phyloP scores from a whole-genome alignment of 2,329 filamentous ascomycete species.

The Talaromyces sp. region DNA sequence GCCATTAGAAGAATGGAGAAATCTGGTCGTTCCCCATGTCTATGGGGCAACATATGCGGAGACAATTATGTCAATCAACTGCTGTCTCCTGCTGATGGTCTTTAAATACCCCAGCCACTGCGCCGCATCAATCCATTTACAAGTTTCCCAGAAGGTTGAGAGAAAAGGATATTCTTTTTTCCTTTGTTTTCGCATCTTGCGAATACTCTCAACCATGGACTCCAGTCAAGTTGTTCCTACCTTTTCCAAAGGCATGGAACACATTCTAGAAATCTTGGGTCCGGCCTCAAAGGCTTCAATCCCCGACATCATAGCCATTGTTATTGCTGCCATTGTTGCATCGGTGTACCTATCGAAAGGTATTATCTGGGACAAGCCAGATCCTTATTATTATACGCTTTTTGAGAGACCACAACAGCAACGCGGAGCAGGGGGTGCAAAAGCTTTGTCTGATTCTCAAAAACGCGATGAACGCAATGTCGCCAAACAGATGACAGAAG shows the following conservation, averaged over 20 bases:
- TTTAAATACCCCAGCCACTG: background rate
- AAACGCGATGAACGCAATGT: background rate
- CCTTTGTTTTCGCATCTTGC: background rate
- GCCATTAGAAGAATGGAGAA: background rate
- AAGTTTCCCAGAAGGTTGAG: background rate
- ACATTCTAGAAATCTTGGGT: background rate
- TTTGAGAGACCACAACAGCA: background rate
- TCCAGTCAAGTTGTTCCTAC: background rate
- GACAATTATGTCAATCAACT: background rate
- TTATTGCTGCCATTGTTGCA: background rate
- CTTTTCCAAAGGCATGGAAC: background rate
- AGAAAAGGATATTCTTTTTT: background rate
- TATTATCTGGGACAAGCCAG: background rate
- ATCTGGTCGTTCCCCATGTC: background rate
- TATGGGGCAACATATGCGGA: background rate
- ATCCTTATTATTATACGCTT: background rate
- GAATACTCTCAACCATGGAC: background rate
- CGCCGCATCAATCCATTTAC: background rate
- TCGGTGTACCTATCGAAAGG: background rate
- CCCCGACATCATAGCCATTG: background rate
- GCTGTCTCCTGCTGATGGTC: background rate
- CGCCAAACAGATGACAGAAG: background rate
- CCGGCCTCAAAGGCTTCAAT: background rate
- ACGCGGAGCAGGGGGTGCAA: background rate
- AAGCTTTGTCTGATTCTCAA: background rate